phyloP scores from a whole-genome alignment of 768 basidiomycete species.

The Trametes elegans region DNA sequence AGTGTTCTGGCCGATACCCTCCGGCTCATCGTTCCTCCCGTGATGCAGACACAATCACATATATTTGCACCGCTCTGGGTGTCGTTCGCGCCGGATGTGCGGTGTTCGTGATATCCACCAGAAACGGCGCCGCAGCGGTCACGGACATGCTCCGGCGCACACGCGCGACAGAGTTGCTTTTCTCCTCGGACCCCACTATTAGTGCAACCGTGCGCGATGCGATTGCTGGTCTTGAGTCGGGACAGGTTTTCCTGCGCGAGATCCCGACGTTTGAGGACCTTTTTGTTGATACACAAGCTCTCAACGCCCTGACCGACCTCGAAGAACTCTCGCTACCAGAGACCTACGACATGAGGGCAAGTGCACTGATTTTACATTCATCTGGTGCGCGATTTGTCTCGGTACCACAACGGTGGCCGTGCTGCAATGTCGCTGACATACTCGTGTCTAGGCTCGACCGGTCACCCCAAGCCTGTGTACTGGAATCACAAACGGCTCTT shows the following conservation, averaged over 20 bases:
- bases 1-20: too few relatives aligned
- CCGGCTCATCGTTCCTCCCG: neutral
- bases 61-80: slow-evolving; percentile 15
- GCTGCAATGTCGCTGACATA: neutral
- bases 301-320: neutral
- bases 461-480: slow-evolving; percentile 11
- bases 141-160: slow-evolving; percentile 27
- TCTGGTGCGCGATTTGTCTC: neutral
- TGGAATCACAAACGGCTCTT: neutral
- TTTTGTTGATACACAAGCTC: neutral
- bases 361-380: slow-evolving; percentile 2
- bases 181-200: neutral
- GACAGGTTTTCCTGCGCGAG: neutral
- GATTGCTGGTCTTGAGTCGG: neutral
- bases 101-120: slow-evolving; percentile 34
- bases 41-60: slow-evolving; percentile 25
- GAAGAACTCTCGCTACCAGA: neutral
- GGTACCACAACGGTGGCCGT: neutral
- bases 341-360: neutral
- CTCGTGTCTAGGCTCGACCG: slow-evolving; percentile 14
- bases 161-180: neutral
- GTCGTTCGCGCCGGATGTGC: slow-evolving; percentile 20
- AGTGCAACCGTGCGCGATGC: neutral
- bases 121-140: slow-evolving; percentile 31
- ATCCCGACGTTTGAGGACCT: neutral